Evolutionary conservation across 208 protist species (phyloP).

Genomic region (Trypanosoma conorhini): DNA sequence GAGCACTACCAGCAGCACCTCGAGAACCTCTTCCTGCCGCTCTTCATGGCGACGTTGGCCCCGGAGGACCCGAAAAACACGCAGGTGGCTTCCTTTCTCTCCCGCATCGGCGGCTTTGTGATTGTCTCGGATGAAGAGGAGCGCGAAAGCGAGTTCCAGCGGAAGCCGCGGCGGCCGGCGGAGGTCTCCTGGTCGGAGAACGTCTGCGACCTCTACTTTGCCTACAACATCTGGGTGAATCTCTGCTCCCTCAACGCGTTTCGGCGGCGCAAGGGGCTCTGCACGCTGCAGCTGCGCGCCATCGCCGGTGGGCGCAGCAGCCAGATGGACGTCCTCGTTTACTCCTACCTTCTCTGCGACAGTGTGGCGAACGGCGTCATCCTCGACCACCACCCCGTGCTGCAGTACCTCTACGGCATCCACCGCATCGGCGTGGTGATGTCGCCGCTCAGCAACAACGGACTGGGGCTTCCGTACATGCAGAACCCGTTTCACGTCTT

Average conservation of each 20-base stretch:
- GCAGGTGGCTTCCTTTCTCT: constrained; percentile 93
- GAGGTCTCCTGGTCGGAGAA: constrained; percentile 98
- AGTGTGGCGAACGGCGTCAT: constrained; percentile 95
- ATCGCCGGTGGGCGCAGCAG: constrained; percentile 75
- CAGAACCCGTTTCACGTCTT: constrained; percentile 97
- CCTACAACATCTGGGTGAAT: constrained; percentile 99
- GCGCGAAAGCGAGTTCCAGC: constrained; percentile 55
- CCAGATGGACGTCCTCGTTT: constrained; percentile 63
- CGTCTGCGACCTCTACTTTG: constrained; percentile 75
- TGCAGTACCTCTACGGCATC: constrained; percentile 99
- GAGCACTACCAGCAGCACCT: constrained; percentile 96
- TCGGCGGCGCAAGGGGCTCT: constrained; percentile 79
- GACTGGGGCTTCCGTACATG: constrained; percentile 97
- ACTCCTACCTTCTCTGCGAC: constrained; percentile 86
- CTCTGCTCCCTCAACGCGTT: constrained; percentile 96
- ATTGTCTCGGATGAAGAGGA: constrained; percentile 96
- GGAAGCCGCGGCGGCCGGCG: constrained; percentile 76
- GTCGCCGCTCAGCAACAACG: constrained; percentile 99
- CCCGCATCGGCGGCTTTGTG: constrained; percentile 94
- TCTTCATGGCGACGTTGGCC: constrained; percentile 97
- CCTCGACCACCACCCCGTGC: constrained; percentile 87
- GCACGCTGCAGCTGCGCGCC: constrained; percentile 95
- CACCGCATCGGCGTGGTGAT: constrained; percentile 98
- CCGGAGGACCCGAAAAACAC: constrained; percentile 89
- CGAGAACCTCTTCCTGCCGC: constrained; percentile 97